Evolutionary conservation across 2,329 filamentous ascomycete species (phyloP), one percentile per base, ranked within the genome.

Genomic region (Fusarium algeriense): DNA sequence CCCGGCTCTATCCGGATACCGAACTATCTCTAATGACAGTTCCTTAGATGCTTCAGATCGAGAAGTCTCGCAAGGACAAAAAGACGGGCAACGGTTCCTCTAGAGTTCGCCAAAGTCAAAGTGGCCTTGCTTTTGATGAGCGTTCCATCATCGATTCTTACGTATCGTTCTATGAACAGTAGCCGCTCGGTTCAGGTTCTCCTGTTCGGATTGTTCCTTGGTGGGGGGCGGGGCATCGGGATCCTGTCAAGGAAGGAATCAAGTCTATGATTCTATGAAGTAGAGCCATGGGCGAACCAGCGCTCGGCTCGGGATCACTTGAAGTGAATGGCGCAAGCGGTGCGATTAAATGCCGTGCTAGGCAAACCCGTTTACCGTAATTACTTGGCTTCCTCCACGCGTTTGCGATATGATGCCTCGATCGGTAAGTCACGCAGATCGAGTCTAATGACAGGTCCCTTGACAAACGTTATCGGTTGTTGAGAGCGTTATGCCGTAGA

Each of bases 231-330:
- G 70, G 68, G 68, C 64, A 45, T 49, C n/a, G 32, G 45, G 64
- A 57, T 57, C 65, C 64, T 68, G 65, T 46, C 63, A 41, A 43
- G 44, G 64, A 26, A 61, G 62, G 37, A 67, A 57, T 23, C 30
- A 57, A 66, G 57, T 68, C 71, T 73, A 73, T 73, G 71, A 73
- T 74, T 57, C 71, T 32, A 67, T 64, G 71, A 73, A 60, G 35
- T 40, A 50, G 28, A 55, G 45, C n/a, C 23, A 57, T 54, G 57
- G 58, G 60, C 71, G 68, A 73, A 73, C 71, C 68, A 73, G 60
- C 57, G 34, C 54, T 60, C 67, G 49, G 50, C 48, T 67, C 45
- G 60, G 70, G 56, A 66, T 70, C 70, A 71, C 70, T 60, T 62
- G 38, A 52, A 55, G 49, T 60, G 63, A 45, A 73, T 73, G 70